phyloP scores from a whole-genome alignment of 2,329 filamentous ascomycete genomes.

The Colletotrichum cordylinicola region DNA sequence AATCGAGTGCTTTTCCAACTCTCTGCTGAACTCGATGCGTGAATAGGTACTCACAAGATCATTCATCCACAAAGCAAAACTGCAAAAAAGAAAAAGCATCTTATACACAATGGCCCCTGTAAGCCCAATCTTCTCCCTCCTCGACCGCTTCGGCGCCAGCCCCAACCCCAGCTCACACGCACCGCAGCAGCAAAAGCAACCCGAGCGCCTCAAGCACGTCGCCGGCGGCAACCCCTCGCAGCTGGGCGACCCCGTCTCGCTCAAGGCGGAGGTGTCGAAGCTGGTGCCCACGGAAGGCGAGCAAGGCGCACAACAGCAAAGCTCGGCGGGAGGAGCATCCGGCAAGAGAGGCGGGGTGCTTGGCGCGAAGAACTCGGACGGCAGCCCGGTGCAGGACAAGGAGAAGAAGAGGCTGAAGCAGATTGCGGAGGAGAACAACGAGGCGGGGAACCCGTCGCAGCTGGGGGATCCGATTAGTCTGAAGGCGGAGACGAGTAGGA shows the following conservation, averaged over 20 bases:
- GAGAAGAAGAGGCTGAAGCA: conserved; percentile 21
- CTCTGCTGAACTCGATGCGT: rapidly evolving
- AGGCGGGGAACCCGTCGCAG: conserved; percentile 39
- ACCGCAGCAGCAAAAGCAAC: conserved; percentile 4
- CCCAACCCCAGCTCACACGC: background rate
- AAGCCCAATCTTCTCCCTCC: background rate
- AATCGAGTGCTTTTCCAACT: background rate
- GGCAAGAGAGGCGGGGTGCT: background rate
- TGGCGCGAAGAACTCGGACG: conserved; percentile 19
- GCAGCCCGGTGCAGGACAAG: conserved; percentile 5
- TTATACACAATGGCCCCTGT: conserved; percentile 9
- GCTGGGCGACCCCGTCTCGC: conserved; percentile 43
- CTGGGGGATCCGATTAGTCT: conserved; percentile 44
- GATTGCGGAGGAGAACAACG: conserved; percentile 28
- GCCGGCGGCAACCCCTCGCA: conserved; percentile 38
- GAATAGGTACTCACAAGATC: background rate
- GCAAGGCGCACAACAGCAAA: background rate
- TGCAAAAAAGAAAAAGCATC: rapidly evolving
- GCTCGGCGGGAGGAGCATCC: background rate
- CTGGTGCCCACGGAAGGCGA: conserved; percentile 17
- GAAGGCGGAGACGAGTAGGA: conserved; percentile 41
- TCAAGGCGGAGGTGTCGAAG: conserved; percentile 39
- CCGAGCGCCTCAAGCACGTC: conserved; percentile 21
- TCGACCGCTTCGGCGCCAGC: background rate
- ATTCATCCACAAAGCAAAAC: background rate